A percentile compares a stretch with the other conserved stretches of the same genome.
Conservation (phyloP, 805 yeast genomes). For the Nakazawaea peltata region DNA sequence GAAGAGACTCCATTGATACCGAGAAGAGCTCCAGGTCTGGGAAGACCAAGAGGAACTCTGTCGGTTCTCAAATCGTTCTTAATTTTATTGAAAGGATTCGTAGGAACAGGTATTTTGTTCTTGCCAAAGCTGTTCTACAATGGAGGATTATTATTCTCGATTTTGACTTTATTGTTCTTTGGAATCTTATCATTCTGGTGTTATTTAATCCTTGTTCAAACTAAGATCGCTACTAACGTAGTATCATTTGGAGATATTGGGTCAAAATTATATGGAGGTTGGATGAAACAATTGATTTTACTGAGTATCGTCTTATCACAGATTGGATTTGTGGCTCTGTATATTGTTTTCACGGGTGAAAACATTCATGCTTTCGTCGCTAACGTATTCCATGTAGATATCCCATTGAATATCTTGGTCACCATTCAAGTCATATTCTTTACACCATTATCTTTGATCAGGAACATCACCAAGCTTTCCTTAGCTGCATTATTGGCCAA, state of each 20-base stretch:
- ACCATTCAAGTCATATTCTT: constrained; percentile 47
- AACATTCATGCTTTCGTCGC: constrained; percentile 55
- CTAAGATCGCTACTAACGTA: constrained; percentile 54
- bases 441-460: constrained; percentile 60
- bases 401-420: constrained; percentile 39
- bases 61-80: constrained; percentile 68
- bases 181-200: constrained; percentile 75
- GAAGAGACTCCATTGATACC: constrained; percentile 28
- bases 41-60: constrained; percentile 49
- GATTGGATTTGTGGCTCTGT: constrained; percentile 75
- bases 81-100: constrained; percentile 62
- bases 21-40: neutral
- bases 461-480: constrained; percentile 72
- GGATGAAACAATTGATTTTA: constrained; percentile 58
- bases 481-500: constrained; percentile 68
- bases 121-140: constrained; percentile 63
- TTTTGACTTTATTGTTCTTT: constrained; percentile 43
- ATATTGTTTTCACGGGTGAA: constrained; percentile 71
- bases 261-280: constrained; percentile 47
- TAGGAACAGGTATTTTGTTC: constrained; percentile 71
- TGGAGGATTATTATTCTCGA: constrained; percentile 63
- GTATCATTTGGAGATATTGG: constrained; percentile 82
- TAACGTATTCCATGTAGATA: constrained; percentile 36
- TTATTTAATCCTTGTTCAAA: constrained; percentile 51
- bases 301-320: constrained; percentile 63